These are phyloP conservation scores for Neurospora hispaniola DNA, from an alignment of 495 filamentous ascomycete genomes.

Conservation along the genomic window DNA sequence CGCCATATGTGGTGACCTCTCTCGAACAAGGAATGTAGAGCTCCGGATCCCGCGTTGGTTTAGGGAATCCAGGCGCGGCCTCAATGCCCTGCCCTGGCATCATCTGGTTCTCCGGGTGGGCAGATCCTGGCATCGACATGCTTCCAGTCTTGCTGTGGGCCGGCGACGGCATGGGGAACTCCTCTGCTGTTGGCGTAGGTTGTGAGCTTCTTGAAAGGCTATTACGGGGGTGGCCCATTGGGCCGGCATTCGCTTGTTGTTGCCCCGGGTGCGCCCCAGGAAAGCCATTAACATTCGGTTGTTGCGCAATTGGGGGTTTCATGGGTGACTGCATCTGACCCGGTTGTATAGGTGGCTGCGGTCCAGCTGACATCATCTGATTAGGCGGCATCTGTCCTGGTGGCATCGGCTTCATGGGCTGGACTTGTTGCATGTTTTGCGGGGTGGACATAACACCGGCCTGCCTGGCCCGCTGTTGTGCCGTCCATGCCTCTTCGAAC, in stretches of 20 bases:
- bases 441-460: slow-evolving; percentile 18
- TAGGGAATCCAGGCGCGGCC: slow-evolving; percentile 20
- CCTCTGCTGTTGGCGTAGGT: slow-evolving; percentile 24
- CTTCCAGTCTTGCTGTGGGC: slow-evolving; percentile 28
- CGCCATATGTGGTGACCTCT: slow-evolving; percentile 50
- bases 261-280: slow-evolving; percentile 35
- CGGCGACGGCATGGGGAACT: slow-evolving; percentile 34
- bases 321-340: slow-evolving; percentile 36
- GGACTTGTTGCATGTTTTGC: slow-evolving; percentile 24
- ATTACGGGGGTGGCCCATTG: slow-evolving; percentile 25
- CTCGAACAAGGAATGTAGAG: slow-evolving; percentile 55
- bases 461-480: slow-evolving; percentile 45
- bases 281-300: slow-evolving; percentile 39
- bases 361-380: slow-evolving; percentile 39
- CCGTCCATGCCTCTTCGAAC: slow-evolving; percentile 66
- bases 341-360: slow-evolving; percentile 37
- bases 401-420: slow-evolving; percentile 24
- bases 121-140: slow-evolving; percentile 22
- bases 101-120: slow-evolving; percentile 21
- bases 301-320: slow-evolving; percentile 39
- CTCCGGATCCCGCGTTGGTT: slow-evolving; percentile 26
- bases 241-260: slow-evolving; percentile 24
- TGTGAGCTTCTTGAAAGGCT: slow-evolving; percentile 34
- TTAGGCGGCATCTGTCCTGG: slow-evolving; percentile 33
- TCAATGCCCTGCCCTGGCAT: slow-evolving; percentile 12